A percentile compares a stretch with the other conserved stretches of the same genome.
These are phyloP conservation scores for Mrakiaceae sp. DNA, from an alignment of 1,284 basidiomycete species.

Conservation along the genomic window DNA sequence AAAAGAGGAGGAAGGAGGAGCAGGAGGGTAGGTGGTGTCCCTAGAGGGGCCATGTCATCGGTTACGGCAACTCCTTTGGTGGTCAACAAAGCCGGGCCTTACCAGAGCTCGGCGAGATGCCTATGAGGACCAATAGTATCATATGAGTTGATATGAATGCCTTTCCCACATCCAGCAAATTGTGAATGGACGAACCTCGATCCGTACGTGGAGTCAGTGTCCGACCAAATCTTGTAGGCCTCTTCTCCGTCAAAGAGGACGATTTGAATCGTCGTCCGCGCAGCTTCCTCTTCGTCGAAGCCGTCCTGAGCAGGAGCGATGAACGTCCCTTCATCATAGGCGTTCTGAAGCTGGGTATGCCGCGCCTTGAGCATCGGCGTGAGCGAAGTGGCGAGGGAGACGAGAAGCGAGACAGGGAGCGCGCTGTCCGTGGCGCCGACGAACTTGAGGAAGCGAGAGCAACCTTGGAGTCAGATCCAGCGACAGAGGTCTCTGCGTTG, in stretches of 20 bases:
- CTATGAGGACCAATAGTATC: conserved; percentile 35
- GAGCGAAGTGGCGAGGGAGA: conserved; percentile 74
- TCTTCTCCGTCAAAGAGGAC: conserved; percentile 98
- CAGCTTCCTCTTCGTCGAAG: conserved; percentile 59
- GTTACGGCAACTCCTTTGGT: too few relatives aligned
- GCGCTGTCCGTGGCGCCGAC: conserved; percentile 97
- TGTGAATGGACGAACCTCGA: conserved; percentile 1
- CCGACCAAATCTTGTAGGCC: conserved; percentile 81
- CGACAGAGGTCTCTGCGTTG: not conserved
- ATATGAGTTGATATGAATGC: not conserved
- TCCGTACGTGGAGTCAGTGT: conserved; percentile 85
- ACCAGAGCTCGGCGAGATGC: conserved; percentile 77
- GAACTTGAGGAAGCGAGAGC: conserved; percentile 46
- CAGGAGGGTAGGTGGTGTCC: too few relatives aligned
- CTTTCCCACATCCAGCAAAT: not conserved
- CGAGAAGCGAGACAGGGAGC: conserved; percentile 84
- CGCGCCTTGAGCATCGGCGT: conserved; percentile 57
- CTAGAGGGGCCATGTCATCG: too few relatives aligned
- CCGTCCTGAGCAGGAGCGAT: conserved; percentile 22
- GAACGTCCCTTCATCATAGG: conserved; percentile 37
- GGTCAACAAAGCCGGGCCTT: conserved; percentile 22
- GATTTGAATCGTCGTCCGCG: conserved; percentile 79
- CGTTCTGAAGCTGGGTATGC: conserved; percentile 45
- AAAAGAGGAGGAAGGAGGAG: conserved; percentile 27
- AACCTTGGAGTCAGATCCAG: not conserved